Conservation (phyloP, 306 rosid genomes). For the Vachellia collinsii region DNA sequence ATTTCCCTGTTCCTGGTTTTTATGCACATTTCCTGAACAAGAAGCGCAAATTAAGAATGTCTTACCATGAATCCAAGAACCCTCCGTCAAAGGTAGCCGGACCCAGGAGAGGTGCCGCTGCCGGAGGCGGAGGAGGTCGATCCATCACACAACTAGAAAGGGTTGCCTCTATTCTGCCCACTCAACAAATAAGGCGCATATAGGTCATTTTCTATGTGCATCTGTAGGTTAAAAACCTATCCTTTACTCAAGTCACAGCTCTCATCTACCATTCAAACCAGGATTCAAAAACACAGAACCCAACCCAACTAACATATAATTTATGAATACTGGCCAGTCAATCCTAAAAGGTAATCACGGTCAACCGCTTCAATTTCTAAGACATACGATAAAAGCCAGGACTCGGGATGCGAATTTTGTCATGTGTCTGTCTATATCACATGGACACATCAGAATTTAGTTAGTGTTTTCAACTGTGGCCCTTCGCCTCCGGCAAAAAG, state of each 20-base stretch:
- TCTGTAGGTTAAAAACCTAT: slow-evolving; percentile 24
- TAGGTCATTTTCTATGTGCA: slow-evolving; percentile 12
- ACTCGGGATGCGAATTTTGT: neutral
- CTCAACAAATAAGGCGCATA: neutral
- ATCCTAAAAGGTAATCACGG: neutral
- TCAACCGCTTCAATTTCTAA: slow-evolving; percentile 1
- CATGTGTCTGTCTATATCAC: neutral
- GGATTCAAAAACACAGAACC: slow-evolving; percentile 18
- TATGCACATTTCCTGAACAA: neutral
- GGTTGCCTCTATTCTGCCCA: slow-evolving; percentile 10
- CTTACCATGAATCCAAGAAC: slow-evolving; percentile 64
- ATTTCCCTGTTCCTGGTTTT: slow-evolving; percentile 4
- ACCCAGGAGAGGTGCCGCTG: slow-evolving; percentile 54
- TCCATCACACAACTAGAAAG: slow-evolving; percentile 47
- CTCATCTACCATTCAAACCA: slow-evolving; percentile 72
- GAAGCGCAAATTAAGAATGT: neutral
- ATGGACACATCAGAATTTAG: too few relatives aligned
- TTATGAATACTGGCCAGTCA: neutral
- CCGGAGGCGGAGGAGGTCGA: slow-evolving; percentile 42
- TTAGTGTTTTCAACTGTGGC: too few relatives aligned
- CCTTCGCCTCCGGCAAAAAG: too few relatives aligned
- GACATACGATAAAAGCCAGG: neutral
- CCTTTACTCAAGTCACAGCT: slow-evolving; percentile 43
- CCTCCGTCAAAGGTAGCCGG: slow-evolving; percentile 47
- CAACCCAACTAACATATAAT: slow-evolving; percentile 51